A percentile compares a stretch with the other conserved stretches of the same genome.
Evolutionary conservation across 1,284 basidiomycete species (phyloP).

Genomic region (Phenoliferia sp.): DNA sequence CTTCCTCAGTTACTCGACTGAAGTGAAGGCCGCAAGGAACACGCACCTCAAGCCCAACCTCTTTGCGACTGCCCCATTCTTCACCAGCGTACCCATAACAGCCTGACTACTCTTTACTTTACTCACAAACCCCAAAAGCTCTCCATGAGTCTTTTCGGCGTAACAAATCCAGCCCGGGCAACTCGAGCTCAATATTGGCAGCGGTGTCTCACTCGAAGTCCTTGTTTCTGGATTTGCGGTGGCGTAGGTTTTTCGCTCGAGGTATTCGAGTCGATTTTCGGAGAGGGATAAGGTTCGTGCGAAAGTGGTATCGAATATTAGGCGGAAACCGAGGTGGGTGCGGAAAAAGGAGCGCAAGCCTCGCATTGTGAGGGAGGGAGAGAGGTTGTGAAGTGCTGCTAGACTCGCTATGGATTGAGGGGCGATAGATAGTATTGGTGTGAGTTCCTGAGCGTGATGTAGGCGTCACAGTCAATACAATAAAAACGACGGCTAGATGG

Average conservation of each 20-base stretch:
- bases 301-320: conserved; percentile 89
- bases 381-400: conserved; percentile 52
- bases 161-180: conserved; percentile 99
- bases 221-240: conserved; percentile 5
- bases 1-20: too few relatives aligned
- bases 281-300: conserved; percentile 78
- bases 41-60: conserved; percentile 63
- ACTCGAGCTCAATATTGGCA: conserved; percentile 91
- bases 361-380: conserved; percentile 17
- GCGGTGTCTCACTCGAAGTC: conserved; percentile 22
- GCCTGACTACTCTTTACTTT: conserved; percentile 89
- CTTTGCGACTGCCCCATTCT: conserved; percentile 64
- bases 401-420: conserved; percentile 90
- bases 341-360: conserved; percentile 34
- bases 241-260: conserved; percentile 52
- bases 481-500: background rate
- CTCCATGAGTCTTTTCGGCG: conserved; percentile 93
- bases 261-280: conserved; percentile 78
- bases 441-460: conserved; percentile 44
- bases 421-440: conserved; percentile 77
- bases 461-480: background rate
- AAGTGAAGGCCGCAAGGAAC: conserved; percentile 1
- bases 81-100: conserved; percentile 87
- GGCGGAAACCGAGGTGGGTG: conserved; percentile 30
- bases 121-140: conserved; percentile 86